These are phyloP conservation scores for Pelargonium australe DNA, from an alignment of 441 rosid genomes.

Conservation along the genomic window DNA sequence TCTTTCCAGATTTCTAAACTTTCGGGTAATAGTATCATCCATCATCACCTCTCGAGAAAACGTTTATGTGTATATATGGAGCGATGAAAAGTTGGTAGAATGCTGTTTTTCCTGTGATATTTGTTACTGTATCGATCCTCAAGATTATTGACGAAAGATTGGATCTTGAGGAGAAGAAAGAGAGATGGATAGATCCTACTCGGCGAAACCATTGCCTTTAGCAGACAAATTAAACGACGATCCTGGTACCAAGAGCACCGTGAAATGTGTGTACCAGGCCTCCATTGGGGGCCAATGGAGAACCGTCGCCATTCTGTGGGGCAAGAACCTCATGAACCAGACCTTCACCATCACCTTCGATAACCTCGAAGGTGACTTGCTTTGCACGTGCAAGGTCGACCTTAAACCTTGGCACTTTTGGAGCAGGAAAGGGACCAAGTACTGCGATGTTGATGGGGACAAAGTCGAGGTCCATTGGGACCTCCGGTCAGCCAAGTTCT, in stretches of 20 bases:
- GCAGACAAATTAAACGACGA: slow-evolving; percentile 40
- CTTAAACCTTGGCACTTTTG: slow-evolving; percentile 74
- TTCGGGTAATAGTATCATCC: no score
- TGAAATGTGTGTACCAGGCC: slow-evolving; percentile 40
- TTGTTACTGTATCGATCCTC: neutral
- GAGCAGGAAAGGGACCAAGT: slow-evolving; percentile 58
- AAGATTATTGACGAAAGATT: neutral
- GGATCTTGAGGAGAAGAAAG: neutral
- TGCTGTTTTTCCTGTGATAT: neutral
- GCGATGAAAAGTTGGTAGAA: neutral
- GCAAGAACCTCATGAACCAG: slow-evolving; percentile 58
- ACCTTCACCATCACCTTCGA: slow-evolving; percentile 41
- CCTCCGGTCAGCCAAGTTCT: slow-evolving; percentile 55
- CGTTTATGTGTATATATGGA: no score
- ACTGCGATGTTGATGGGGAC: slow-evolving; percentile 45
- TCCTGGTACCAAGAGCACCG: slow-evolving; percentile 45
- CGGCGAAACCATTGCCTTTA: neutral
- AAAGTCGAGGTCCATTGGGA: slow-evolving; percentile 60
- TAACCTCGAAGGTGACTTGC: slow-evolving; percentile 38
- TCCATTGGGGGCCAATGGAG: slow-evolving; percentile 34
- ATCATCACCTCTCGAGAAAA: no score
- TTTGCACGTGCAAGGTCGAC: slow-evolving; percentile 52
- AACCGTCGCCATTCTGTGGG: slow-evolving; percentile 41
- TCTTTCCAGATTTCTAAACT: no score
- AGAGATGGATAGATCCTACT: neutral